Evolutionary conservation across 2,329 filamentous ascomycete species (phyloP), one percentile per base, ranked within the genome.

Genomic region (Tothia fuscella): DNA sequence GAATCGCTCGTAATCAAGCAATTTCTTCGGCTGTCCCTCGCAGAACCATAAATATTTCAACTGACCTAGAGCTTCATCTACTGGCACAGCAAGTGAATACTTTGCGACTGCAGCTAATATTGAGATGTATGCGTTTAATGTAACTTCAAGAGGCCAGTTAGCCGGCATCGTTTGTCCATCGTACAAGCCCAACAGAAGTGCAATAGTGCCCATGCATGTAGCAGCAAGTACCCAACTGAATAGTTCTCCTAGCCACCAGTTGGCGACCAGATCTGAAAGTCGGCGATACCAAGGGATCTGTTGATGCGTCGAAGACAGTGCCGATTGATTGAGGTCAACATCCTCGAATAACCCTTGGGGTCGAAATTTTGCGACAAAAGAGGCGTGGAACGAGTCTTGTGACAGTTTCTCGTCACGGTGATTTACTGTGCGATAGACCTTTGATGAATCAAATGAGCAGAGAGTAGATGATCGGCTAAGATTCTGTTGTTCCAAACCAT

Each of bases 1-100:
- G 13, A 60, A 60, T 0, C 56, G 55, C 21, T 60, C 57, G 13
- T 55, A 58, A n/a, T 59, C 57, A 51, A 52, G 55, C 46, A 59
- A 54, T 5, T 51, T 46, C 16, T 56, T 57, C 0, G 54, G 53
- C 4, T 55, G 7, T 6, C 16, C 26, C 0, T 46, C 35, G 2
- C 43, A 22, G 10, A 59, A 59, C 57, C 57, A 59, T 13, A 48
- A 54, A 57, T 57, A 61, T 14, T 60, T 60, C 2, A 58, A 26
- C 31, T 61, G 57, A 0, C 58, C 57, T 0, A 61, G 41, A 1
- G 53, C 54, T 33, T 60, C 56, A 0, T 55, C 50, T 0, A 54
- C 48, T 0, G 56, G 57, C 0, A 59, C 34, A 1, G 58, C 45
- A 0, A 59, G 47, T 0, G 56, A 51, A 2, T 53, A 56, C 4